Evolutionary conservation across 768 basidiomycete genomes (phyloP).

Genomic region (Porphyrellus cyaneotinctus): DNA sequence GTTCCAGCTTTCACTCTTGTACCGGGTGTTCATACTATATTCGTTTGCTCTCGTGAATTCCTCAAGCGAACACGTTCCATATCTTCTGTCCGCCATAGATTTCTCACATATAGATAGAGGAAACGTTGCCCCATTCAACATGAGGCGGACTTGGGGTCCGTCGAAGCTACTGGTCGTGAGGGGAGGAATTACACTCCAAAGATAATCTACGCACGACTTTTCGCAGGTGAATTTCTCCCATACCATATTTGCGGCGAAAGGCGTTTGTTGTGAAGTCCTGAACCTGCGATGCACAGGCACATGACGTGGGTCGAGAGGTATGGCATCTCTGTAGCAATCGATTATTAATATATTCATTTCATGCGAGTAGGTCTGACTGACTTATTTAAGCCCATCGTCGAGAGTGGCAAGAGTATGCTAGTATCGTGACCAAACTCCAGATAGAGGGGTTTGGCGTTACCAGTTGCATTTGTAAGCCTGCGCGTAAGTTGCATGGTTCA

Average conservation of each 20-base stretch:
- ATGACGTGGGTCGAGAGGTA: conserved; percentile 28
- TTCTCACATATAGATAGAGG: conserved; percentile 35
- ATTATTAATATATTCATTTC: background rate
- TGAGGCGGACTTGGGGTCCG: conserved; percentile 38
- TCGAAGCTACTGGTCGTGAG: conserved; percentile 22
- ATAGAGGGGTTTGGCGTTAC: conserved; percentile 32
- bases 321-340: conserved; percentile 27
- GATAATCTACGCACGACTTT: conserved; percentile 24
- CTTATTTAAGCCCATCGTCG: conserved; percentile 38
- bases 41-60: conserved; percentile 32
- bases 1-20: conserved; percentile 36
- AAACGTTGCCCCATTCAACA: conserved; percentile 40
- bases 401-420: conserved; percentile 36
- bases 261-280: conserved; percentile 38
- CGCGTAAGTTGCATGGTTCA: background rate
- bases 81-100: conserved; percentile 26
- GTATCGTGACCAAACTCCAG: conserved; percentile 44
- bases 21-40: conserved; percentile 24
- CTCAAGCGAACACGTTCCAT: conserved; percentile 37
- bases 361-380: conserved; percentile 13
- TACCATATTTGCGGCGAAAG: conserved; percentile 42
- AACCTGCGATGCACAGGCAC: conserved; percentile 31
- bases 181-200: background rate
- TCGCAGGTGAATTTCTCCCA: conserved; percentile 41
- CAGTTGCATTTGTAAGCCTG: conserved; percentile 35